Base-by-base conservation (phyloP, 768 basidiomycete genomes). In the Boletus edulis region DNA sequence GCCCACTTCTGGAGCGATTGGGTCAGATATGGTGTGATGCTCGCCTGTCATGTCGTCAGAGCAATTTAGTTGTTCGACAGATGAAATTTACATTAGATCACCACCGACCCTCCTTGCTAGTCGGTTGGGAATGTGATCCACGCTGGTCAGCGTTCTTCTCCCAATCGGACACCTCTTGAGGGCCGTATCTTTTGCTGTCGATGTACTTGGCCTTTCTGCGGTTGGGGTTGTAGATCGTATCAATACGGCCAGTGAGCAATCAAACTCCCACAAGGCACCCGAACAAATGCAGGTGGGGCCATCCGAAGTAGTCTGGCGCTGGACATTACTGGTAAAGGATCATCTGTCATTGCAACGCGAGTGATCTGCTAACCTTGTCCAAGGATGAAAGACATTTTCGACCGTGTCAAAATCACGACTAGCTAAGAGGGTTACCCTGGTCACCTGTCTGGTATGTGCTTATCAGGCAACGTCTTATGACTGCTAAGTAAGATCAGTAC, bases 391-490 rank as follows among this genome's bases (percentile, higher is more conserved):
- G 43, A 29, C 51, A 8, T 9, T 41, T 29, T 42, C 39, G 32
- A 22, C 31, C 54, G 46, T 52, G 49, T 57, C 49, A 62, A 49
- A 61, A 56, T 27, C 40, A 17, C 9, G 22, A 45, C 42, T 41
- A 60, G 60, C 53, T 49, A 62, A 60, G 61, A 40, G 51, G 47
- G 58, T 68, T 68, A 61, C 54, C 59, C 46, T 52, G 46, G 56
- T 67, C 66, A 67, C 52, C 57, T 61, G 66, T 54, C 51, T 38
- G 50, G 53, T 55, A 66, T 55, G 62, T 58, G 49, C 67, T 58
- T 62, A 57, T 67, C 52, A 8, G 57, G 57, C 15, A 51, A 46
- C 38, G 57, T 57, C 57, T 7, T 51, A 54, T 50, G 44, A 15
- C 15, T 46, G 51, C 57, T 57, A 66, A 58, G 47, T 61, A 63